These are phyloP conservation scores for Mucor indicus DNA, from an alignment of 371 early-diverging fungal genomes.

Conservation along the genomic window DNA sequence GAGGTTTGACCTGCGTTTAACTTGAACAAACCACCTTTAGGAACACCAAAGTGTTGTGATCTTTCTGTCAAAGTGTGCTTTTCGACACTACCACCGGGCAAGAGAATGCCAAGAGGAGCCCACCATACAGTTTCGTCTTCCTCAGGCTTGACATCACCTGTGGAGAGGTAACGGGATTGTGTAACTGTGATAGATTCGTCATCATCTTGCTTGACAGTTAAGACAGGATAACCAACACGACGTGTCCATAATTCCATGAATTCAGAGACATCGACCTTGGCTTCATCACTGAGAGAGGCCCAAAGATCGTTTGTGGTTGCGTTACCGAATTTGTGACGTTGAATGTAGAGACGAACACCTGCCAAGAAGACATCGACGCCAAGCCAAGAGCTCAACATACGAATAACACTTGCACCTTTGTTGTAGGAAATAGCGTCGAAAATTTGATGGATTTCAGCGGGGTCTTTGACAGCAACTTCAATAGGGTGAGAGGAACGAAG, in stretches of 20 bases:
- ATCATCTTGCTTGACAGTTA: conserved; percentile 56
- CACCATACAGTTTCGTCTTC: conserved; percentile 62
- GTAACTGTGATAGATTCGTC: conserved; percentile 48
- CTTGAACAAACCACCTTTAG: conserved; percentile 48
- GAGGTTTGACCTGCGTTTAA: conserved; percentile 55
- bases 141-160: conserved; percentile 63
- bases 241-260: conserved; percentile 86
- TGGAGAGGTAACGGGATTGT: conserved; percentile 76
- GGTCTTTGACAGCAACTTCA: conserved; percentile 78
- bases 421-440: conserved; percentile 80
- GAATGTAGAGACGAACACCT: conserved; percentile 80
- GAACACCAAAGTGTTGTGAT: conserved; percentile 36
- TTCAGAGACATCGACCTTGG: conserved; percentile 67
- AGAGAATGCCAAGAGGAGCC: conserved; percentile 60
- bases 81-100: conserved; percentile 26
- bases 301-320: conserved; percentile 85
- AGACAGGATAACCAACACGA: conserved; percentile 78
- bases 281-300: conserved; percentile 67
- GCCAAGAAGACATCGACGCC: conserved; percentile 59
- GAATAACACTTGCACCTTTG: conserved; percentile 91
- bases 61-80: conserved; percentile 44
- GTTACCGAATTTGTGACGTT: conserved; percentile 74
- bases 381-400: conserved; percentile 75
- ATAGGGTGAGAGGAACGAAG: conserved; percentile 83
- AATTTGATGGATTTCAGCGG: conserved; percentile 74